Percentiles rank a stretch among this genome's conserved stretches.
Evolutionary conservation across 2,329 filamentous ascomycete genomes (phyloP).

Genomic region (Talaromyces verruculosus): DNA sequence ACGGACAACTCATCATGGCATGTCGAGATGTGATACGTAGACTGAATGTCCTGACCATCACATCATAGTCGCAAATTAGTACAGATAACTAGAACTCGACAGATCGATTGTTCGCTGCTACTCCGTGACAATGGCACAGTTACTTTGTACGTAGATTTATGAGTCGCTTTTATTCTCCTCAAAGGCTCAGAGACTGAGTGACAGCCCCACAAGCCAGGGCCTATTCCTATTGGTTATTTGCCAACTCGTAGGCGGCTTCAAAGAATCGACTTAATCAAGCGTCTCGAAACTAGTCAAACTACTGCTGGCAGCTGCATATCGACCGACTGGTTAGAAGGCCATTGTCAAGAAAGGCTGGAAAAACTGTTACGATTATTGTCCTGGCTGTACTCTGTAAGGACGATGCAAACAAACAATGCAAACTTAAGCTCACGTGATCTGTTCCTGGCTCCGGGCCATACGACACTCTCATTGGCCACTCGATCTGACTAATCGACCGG

Average conservation of each 20-base stretch:
- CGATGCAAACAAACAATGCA: not conserved
- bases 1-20: not conserved
- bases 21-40: not conserved
- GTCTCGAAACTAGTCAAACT: not conserved
- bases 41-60: not conserved
- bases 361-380: not conserved
- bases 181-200: not conserved
- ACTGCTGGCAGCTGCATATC: not conserved
- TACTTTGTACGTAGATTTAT: not conserved
- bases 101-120: not conserved
- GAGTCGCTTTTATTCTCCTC: not conserved
- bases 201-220: not conserved
- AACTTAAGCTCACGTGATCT: not conserved
- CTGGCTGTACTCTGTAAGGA: not conserved
- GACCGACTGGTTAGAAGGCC: not conserved
- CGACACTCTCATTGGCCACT: not conserved
- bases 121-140: not conserved
- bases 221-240: not conserved
- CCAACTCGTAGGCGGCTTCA: not conserved
- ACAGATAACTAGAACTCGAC: not conserved
- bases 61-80: not conserved
- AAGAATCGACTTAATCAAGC: not conserved
- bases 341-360: not conserved
- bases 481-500: not conserved
- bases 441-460: not conserved